Evolutionary conservation across 306 rosid genomes (phyloP), one percentile per base, ranked within the genome.

Genomic region (Gillenia trifoliata): DNA sequence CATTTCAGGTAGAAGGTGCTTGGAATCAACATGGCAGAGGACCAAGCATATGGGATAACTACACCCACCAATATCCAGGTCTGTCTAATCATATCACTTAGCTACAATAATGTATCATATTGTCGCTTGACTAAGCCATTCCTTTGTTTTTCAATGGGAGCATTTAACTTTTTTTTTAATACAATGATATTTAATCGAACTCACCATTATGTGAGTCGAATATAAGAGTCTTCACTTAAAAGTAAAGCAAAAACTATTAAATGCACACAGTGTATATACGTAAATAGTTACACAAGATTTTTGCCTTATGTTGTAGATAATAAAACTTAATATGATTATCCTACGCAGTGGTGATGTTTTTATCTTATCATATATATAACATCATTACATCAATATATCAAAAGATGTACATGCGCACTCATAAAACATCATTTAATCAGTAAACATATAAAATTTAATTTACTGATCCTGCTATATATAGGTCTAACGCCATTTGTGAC

Each of bases 401-500:
- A 12, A 4, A 43, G 19, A 43, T 43, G 19, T 43, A 43, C 50
- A 43, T 15, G 6, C 50, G 1, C 12, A n/a, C 63, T 4, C 63
- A 23, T 25, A 43, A 43, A 43, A 43, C 16, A 10, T 20, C 59
- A 54, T 54, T 54, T 54, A 54, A n/a, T 54, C 59, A 54, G 4
- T 43, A 13, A 43, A 43, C 50, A 9, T 55, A 43, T 43, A 43
- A 4, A 43, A 43, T 0, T 43, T 43, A 13, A 43, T 43, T 43
- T 43, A 13, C 6, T 43, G 50, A 43, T 43, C 19, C 23, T 55
- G 23, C 61, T 22, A 9, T 13, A 59, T 59, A 28, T 60, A 86
- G 91, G 86, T 29, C 0, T 87, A 3, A 26, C 70, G 38, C 88
- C 89, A 25, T 90, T 57, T 82, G 88, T 83, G 33, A 90, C 98